These are phyloP conservation scores for Ceratocystis variospora DNA, from an alignment of 2,329 filamentous ascomycete genomes.

Conservation along the genomic window DNA sequence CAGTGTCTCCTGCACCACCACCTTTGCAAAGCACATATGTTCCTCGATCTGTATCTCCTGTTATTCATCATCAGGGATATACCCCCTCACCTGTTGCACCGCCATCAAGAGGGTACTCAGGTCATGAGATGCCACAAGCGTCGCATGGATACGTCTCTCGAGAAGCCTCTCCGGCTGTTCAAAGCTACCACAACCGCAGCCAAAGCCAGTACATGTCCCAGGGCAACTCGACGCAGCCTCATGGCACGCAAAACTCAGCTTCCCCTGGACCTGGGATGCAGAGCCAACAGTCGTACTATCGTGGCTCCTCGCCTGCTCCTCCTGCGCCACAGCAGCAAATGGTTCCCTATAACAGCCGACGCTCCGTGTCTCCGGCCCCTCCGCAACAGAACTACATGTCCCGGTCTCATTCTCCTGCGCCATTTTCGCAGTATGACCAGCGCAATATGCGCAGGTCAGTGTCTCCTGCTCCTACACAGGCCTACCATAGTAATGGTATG, in stretches of 20 bases:
- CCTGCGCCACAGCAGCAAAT: constrained; percentile 22
- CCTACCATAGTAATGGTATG: constrained; percentile 17
- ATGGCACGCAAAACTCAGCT: constrained; percentile 22
- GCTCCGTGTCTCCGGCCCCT: constrained; percentile 19
- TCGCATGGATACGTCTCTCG: constrained; percentile 21
- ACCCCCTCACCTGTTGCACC: not conserved
- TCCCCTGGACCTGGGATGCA: constrained; percentile 27
- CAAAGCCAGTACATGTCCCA: constrained; percentile 20
- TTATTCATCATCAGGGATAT: constrained; percentile 6
- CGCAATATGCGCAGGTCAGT: constrained; percentile 20
- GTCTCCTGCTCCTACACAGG: constrained; percentile 18
- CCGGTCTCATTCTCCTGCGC: constrained; percentile 23
- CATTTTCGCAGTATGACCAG: constrained; percentile 19
- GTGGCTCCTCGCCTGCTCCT: constrained; percentile 29
- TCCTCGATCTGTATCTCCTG: constrained; percentile 17
- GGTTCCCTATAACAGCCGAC: constrained; percentile 22
- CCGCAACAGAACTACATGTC: constrained; percentile 12
- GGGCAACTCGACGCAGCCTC: constrained; percentile 25
- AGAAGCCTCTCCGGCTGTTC: constrained; percentile 26
- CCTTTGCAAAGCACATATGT: constrained; percentile 15
- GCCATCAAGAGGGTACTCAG: constrained; percentile 14
- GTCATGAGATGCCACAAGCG: constrained; percentile 23
- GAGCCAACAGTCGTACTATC: constrained; percentile 22
- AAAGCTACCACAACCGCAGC: constrained; percentile 21
- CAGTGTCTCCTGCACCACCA: constrained; percentile 11